These are phyloP conservation scores for Pseudomassariella vexata DNA, from an alignment of 2,329 filamentous ascomycete genomes.

Conservation along the genomic window DNA sequence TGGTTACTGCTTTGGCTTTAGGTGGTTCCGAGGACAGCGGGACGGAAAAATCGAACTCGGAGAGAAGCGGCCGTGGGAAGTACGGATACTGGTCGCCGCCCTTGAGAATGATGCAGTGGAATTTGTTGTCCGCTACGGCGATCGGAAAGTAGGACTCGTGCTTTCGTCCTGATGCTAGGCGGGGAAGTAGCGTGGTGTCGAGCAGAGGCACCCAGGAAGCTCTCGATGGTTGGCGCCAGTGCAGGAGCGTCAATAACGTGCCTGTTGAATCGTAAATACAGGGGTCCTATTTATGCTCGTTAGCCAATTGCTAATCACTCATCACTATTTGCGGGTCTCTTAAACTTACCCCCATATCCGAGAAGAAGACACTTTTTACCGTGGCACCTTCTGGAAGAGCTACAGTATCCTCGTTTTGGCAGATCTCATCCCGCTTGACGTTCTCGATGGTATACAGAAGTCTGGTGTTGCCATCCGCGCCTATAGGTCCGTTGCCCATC, in stretches of 20 bases:
- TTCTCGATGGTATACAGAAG: conserved; percentile 92
- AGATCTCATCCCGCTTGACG: conserved; percentile 87
- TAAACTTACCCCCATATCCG: conserved; percentile 70
- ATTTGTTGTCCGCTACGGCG: conserved; percentile 83
- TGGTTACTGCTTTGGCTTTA: conserved; percentile 25
- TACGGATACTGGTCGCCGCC: conserved; percentile 89
- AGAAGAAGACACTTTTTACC: conserved; percentile 84
- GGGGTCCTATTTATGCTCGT: conserved; percentile 61
- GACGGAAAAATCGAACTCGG: conserved; percentile 87
- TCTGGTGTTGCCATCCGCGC: conserved; percentile 68
- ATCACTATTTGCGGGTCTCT: not conserved
- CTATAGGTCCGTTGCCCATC: conserved; percentile 84
- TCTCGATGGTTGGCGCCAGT: conserved; percentile 82
- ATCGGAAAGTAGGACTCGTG: conserved; percentile 92
- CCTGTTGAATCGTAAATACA: conserved; percentile 95
- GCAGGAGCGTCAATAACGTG: conserved; percentile 77
- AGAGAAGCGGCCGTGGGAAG: conserved; percentile 83
- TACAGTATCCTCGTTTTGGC: conserved; percentile 88
- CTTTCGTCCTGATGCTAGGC: conserved; percentile 78
- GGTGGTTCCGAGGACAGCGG: conserved; percentile 59
- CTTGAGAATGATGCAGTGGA: conserved; percentile 99
- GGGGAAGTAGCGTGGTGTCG: conserved; percentile 78
- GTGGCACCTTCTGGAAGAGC: conserved; percentile 71
- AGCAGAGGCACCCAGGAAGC: conserved; percentile 89
- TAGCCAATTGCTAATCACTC: conserved; percentile 13